Percentiles rank a stretch among this genome's conserved stretches.
These are phyloP conservation scores for Phaeotremella skinneri DNA, from an alignment of 768 basidiomycete species.

Conservation along the genomic window DNA sequence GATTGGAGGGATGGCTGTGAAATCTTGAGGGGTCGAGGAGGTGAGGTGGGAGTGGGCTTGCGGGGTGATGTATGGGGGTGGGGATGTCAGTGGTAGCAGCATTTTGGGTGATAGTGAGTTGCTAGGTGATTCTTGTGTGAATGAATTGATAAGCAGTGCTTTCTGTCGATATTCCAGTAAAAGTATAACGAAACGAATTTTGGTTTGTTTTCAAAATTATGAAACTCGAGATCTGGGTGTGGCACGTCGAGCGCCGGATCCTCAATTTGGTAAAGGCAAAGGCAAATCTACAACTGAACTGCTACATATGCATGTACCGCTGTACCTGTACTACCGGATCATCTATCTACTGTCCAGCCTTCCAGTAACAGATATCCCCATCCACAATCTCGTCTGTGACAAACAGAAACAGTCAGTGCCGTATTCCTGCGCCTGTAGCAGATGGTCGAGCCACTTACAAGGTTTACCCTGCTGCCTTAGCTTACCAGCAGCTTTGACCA, in stretches of 20 bases:
- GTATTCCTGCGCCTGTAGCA: neutral
- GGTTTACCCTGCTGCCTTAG: conserved; percentile 94
- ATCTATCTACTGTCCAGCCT: conserved; percentile 33
- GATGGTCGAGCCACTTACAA: conserved; percentile 60
- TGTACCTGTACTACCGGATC: no score
- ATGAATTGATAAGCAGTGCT: no score
- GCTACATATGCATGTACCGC: neutral
- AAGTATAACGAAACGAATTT: no score
- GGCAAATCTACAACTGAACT: neutral
- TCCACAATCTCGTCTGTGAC: conserved; percentile 39
- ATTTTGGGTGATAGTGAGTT: neutral
- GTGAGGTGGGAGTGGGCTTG: conserved; percentile 69
- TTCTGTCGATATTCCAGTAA: no score
- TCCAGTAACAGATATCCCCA: conserved; percentile 51
- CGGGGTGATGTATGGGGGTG: conserved; percentile 58
- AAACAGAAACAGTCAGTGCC: neutral
- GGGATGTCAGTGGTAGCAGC: conserved; percentile 45
- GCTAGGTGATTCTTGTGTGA: neutral
- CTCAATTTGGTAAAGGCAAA: neutral
- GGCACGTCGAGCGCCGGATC: neutral
- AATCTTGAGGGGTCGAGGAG: conserved; percentile 78
- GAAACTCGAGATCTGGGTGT: neutral
- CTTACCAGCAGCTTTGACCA: conserved; percentile 91
- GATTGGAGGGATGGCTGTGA: conserved; percentile 78
- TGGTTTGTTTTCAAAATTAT: no score